Evolutionary conservation across 306 rosid genomes (phyloP).

Genomic region (Hippophae tibetana): DNA sequence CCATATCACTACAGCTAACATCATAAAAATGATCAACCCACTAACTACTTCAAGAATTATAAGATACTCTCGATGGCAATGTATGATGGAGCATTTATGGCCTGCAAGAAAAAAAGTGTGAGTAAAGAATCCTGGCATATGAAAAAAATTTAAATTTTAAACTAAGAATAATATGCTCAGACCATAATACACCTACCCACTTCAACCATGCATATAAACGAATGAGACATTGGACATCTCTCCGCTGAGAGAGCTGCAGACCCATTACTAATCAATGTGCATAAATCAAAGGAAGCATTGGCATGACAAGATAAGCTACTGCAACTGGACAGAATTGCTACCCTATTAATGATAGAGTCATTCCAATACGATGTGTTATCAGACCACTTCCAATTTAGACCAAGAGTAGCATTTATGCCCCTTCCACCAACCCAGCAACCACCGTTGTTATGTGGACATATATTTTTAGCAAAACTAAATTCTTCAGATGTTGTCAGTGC

Average conservation of each 20-base stretch:
- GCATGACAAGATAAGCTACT: slow-evolving; percentile 33
- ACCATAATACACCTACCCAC: slow-evolving; percentile 38
- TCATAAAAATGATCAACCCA: slow-evolving; percentile 77
- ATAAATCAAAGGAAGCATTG: slow-evolving; percentile 32
- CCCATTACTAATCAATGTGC: slow-evolving; percentile 46
- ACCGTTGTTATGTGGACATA: slow-evolving; percentile 33
- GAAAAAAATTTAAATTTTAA: slow-evolving; percentile 1
- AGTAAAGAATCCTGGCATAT: slow-evolving; percentile 8
- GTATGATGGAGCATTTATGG: slow-evolving; percentile 53
- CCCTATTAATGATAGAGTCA: slow-evolving; percentile 32
- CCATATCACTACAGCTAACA: slow-evolving; percentile 81
- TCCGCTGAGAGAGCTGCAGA: slow-evolving; percentile 36
- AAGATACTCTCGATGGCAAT: slow-evolving; percentile 81
- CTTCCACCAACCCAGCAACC: slow-evolving; percentile 93
- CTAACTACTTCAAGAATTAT: slow-evolving; percentile 82
- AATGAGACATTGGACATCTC: slow-evolving; percentile 45
- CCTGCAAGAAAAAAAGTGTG: slow-evolving; percentile 32
- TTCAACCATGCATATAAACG: slow-evolving; percentile 60
- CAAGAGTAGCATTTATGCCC: slow-evolving; percentile 35
- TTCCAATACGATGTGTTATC: slow-evolving; percentile 64
- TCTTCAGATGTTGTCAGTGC: slow-evolving; percentile 50
- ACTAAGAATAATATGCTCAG: not conserved
- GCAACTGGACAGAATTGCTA: slow-evolving; percentile 34
- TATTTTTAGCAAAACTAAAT: slow-evolving; percentile 39
- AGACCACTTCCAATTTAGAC: slow-evolving; percentile 70